A percentile compares a stretch with the other conserved stretches of the same genome.
Conservation (phyloP, 768 basidiomycete genomes). For the Rubroboletus satanas region DNA sequence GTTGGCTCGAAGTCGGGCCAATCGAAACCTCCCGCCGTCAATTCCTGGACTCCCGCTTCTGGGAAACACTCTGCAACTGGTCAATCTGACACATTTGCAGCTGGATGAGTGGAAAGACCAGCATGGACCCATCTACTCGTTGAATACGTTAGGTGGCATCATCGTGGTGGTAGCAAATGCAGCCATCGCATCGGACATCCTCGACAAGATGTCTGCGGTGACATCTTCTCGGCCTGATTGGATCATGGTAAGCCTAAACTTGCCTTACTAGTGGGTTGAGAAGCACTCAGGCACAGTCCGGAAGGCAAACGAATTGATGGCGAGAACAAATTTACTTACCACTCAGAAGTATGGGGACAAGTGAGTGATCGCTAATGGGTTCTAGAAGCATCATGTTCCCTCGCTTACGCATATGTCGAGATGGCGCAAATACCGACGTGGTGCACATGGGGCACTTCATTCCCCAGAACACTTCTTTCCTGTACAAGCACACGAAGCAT, state of each 20-base stretch:
- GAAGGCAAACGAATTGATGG: constrained; percentile 7
- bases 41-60: constrained; percentile 5
- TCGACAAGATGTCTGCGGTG: constrained; percentile 8
- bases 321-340: not conserved
- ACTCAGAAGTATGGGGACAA: constrained; percentile 9
- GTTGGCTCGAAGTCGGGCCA: not conserved
- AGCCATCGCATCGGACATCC: constrained; percentile 4
- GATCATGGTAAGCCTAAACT: constrained; percentile 6
- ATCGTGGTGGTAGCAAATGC: constrained; percentile 10
- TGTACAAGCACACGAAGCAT: constrained; percentile 8
- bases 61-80: constrained; percentile 2
- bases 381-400: no score
- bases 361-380: no score
- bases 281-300: not conserved
- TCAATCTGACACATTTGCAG: constrained; percentile 5
- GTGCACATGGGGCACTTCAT: constrained; percentile 3
- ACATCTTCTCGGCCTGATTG: constrained; percentile 7
- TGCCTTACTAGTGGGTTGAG: no score
- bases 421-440: constrained; percentile 7
- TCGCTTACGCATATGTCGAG: not conserved
- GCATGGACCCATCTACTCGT: constrained; percentile 8
- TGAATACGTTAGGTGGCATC: constrained; percentile 2
- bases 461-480: not conserved
- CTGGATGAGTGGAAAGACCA: constrained; percentile 9
- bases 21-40: constrained; percentile 5